Conservation (phyloP, 208 protist species). For the Trypanosoma melophagium region DNA sequence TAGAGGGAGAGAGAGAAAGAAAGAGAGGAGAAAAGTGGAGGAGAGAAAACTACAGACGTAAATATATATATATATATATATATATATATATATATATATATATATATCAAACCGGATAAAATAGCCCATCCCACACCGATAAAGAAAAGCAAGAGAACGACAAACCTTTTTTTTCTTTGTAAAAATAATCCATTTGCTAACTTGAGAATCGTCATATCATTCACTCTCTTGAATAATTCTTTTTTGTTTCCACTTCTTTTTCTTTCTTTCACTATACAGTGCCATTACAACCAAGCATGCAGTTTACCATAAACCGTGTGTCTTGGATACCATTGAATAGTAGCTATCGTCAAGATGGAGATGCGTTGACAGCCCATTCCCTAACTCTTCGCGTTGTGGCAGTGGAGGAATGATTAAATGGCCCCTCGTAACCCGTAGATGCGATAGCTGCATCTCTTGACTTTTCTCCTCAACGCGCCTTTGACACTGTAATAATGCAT, state of each 20-base stretch:
- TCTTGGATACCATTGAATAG: background rate
- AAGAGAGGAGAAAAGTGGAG: constrained; percentile 8
- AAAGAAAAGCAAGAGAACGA: no score
- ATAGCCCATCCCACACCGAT: no score
- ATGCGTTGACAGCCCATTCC: background rate
- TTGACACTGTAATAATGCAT: background rate
- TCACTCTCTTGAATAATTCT: background rate
- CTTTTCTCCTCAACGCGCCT: background rate
- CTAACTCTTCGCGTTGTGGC: background rate
- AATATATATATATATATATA: background rate
- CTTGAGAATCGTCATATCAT: no score
- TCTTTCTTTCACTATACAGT: background rate
- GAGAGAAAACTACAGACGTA: background rate
- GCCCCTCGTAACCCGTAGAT: no score
- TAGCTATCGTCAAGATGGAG: background rate
- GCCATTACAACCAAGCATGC: background rate
- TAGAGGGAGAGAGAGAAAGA: constrained; percentile 18
- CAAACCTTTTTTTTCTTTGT: no score
- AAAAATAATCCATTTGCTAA: no score
- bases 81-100: background rate
- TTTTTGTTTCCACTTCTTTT: background rate
- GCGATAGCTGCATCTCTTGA: background rate
- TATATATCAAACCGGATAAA: background rate
- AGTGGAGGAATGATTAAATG: background rate
- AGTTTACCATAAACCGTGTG: constrained; percentile 9